These are phyloP conservation scores for Uronychia binucleata DNA, from an alignment of 73 alveolate genomes.

Conservation along the genomic window DNA sequence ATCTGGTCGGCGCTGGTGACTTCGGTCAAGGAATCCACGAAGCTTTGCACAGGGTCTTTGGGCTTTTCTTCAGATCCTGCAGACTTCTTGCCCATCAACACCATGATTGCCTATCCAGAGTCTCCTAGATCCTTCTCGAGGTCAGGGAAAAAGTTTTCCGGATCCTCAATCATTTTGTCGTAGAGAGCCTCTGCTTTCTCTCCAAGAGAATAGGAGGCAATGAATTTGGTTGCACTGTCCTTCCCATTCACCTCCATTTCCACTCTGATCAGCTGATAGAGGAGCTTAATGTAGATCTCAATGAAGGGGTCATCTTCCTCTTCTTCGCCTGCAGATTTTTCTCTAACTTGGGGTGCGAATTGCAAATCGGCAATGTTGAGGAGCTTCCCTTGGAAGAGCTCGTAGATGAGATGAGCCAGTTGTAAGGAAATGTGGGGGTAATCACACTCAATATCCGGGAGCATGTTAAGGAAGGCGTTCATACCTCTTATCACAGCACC, in stretches of 20 bases:
- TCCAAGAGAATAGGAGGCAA: neutral
- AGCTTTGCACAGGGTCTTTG: neutral
- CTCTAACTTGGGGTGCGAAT: neutral
- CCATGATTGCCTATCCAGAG: too few species aligned
- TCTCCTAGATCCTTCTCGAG: neutral
- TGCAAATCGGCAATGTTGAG: neutral
- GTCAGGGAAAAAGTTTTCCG: neutral
- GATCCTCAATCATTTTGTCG: neutral
- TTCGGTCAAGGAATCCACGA: neutral
- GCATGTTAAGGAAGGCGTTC: neutral
- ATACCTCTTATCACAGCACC: neutral
- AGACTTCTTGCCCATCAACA: neutral
- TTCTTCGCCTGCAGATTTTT: neutral
- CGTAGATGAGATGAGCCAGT: neutral
- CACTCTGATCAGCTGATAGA: neutral
- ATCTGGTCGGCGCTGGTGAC: neutral
- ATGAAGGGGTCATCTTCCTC: neutral
- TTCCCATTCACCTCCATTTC: neutral
- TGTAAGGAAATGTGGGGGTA: neutral
- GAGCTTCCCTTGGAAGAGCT: neutral
- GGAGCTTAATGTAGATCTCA: neutral
- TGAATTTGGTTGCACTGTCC: neutral
- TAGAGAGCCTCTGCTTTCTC: neutral
- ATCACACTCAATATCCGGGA: constrained; percentile 10
- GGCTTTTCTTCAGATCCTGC: neutral